Conservation (phyloP, 116 monocot species). For the Dioscorea cayenensis region DNA sequence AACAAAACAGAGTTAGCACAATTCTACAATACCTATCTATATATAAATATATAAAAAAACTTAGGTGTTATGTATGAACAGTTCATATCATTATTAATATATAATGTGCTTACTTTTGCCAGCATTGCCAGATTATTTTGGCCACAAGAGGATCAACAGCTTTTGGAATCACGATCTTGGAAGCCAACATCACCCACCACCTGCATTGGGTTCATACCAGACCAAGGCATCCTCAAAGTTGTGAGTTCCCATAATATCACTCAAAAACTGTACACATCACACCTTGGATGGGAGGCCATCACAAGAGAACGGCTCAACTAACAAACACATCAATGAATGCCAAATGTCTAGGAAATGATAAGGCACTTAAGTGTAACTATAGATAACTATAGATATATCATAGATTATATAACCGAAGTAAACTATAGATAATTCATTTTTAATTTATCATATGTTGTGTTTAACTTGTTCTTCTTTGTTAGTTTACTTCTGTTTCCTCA, state of each 20-base stretch:
- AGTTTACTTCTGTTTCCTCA: too few relatives aligned
- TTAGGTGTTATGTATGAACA: neutral
- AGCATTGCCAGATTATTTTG: slow-evolving; percentile 84
- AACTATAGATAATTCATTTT: too few relatives aligned
- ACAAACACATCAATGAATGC: too few relatives aligned
- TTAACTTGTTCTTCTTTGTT: too few relatives aligned
- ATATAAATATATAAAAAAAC: too few relatives aligned
- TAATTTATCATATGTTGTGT: too few relatives aligned
- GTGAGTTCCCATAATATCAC: slow-evolving; percentile 99
- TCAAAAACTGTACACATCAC: slow-evolving; percentile 99
- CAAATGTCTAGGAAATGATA: too few relatives aligned
- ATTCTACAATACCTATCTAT: neutral
- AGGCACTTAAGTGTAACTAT: neutral
- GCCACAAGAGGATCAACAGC: slow-evolving; percentile 88
- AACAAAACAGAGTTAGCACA: neutral
- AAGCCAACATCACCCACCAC: slow-evolving; percentile 99
- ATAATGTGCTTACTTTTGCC: slow-evolving; percentile 66
- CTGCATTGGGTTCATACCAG: slow-evolving; percentile 99
- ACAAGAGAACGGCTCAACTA: too few relatives aligned
- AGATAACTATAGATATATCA: neutral
- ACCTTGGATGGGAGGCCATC: slow-evolving; percentile 32
- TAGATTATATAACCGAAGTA: too few relatives aligned
- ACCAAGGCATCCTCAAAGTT: slow-evolving; percentile 93
- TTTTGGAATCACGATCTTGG: slow-evolving; percentile 80
- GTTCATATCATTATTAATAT: neutral